Conservation (phyloP, 495 filamentous ascomycete genomes). For the Cladorrhinum samala region DNA sequence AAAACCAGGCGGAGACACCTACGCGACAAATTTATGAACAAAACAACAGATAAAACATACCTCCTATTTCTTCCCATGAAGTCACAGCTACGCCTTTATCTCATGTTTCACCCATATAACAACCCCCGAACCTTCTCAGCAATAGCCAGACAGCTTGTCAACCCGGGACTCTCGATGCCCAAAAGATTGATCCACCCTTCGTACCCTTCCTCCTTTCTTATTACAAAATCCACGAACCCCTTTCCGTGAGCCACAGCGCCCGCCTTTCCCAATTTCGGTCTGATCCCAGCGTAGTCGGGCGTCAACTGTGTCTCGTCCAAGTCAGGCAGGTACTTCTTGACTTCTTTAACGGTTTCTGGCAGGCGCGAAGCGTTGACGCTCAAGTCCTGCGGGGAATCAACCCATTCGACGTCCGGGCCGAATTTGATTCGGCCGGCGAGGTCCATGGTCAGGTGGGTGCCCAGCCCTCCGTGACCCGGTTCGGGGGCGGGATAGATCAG, state of each 20-base stretch:
- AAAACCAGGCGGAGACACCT: too few relatives aligned
- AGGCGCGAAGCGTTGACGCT: slow-evolving; percentile 51
- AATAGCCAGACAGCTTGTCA: slow-evolving; percentile 87
- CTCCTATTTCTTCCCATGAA: too few relatives aligned
- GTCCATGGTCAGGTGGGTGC: slow-evolving; percentile 91
- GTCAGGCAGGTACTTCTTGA: slow-evolving; percentile 69
- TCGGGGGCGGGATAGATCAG: slow-evolving; percentile 82
- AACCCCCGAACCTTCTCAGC: slow-evolving; percentile 72
- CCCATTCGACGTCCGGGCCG: slow-evolving; percentile 95
- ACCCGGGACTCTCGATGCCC: slow-evolving; percentile 90
- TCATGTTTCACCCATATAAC: slow-evolving; percentile 52
- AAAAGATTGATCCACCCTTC: slow-evolving; percentile 86
- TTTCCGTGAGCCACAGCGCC: slow-evolving; percentile 50
- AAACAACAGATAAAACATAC: too few relatives aligned
- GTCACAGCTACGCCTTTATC: too few relatives aligned
- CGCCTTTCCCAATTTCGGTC: slow-evolving; percentile 72
- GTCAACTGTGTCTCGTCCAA: slow-evolving; percentile 60
- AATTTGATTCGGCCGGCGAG: slow-evolving; percentile 81
- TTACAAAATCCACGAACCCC: slow-evolving; percentile 79
- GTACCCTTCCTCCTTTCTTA: slow-evolving; percentile 73
- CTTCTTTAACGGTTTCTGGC: slow-evolving; percentile 62
- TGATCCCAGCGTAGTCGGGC: slow-evolving; percentile 84
- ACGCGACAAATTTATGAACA: too few relatives aligned
- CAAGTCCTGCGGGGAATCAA: slow-evolving; percentile 42
- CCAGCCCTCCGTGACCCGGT: slow-evolving; percentile 75